Evolutionary conservation across 345 rosid genomes (phyloP).

Genomic region (Salix brachista): DNA sequence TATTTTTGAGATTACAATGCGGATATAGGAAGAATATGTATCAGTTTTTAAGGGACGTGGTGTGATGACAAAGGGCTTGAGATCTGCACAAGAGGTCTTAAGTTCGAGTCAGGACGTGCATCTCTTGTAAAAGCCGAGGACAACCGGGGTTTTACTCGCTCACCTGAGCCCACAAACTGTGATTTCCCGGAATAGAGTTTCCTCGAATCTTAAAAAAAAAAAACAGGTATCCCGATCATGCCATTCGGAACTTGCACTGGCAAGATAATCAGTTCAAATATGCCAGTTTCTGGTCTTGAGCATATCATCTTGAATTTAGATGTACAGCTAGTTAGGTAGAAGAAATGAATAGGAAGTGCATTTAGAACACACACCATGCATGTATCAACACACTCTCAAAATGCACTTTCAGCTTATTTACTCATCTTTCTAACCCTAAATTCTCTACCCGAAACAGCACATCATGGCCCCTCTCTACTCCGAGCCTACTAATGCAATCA

Average conservation of each 20-base stretch:
- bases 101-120: too few species aligned
- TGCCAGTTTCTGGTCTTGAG: neutral
- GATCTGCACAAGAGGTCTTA: too few species aligned
- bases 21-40: too few species aligned
- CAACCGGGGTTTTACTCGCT: too few species aligned
- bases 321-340: neutral
- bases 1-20: too few species aligned
- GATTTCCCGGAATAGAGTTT: rapidly evolving
- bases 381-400: conserved; percentile 44
- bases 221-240: too few species aligned
- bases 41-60: too few species aligned
- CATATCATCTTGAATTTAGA: neutral
- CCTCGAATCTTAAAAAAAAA: rapidly evolving
- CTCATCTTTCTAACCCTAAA: neutral
- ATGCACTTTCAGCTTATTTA: conserved; percentile 36
- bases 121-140: rapidly evolving
- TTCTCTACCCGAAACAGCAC: conserved; percentile 2
- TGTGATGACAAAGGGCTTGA: too few species aligned
- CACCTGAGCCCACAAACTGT: rapidly evolving
- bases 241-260: too few species aligned
- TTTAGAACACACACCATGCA: conserved; percentile 45
- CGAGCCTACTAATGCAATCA: conserved; percentile 14
- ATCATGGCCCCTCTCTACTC: conserved; percentile 24
- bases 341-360: conserved; percentile 9
- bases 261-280: too few species aligned